Base-by-base conservation (phyloP, 2,329 filamentous ascomycete species). In the Ceratocystis diversiconidia region DNA sequence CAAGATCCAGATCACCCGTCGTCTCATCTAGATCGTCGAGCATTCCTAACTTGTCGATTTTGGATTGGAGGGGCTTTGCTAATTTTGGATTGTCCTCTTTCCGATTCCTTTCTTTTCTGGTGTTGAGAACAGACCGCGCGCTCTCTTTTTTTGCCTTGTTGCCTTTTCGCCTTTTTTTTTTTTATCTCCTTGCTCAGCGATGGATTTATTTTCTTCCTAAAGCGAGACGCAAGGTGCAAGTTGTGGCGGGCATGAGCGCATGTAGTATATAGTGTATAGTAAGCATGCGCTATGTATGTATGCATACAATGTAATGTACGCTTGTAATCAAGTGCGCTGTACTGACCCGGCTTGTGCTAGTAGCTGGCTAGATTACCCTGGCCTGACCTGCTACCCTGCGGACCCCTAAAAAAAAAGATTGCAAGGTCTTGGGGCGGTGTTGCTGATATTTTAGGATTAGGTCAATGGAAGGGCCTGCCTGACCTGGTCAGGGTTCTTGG, bases 151-250 rank as follows among this genome's bases (percentile, higher is more conserved):
- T 52, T 8, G 48, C 19, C 48, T 28, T 52, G 48, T 10, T 52
- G 19, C 25, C 25, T 41, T 41, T 12, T 41, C 36, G 19, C 3
- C 36, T 10, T 41, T 25, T 41, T 52, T 52, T 52, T 28, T 28
- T 28, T 5, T 1, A 6, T 41, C 36, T 41, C 36, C 36, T 41
- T 52, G 48, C 15, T 7, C 5, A 2, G 32, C 28, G n/a, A 17
- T 30, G 52, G 28, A 59, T 59, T 59, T 59, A 3, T 36, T n/a
- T 12, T 17, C 28, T 59, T 59, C 52, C 52, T 59, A 59, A n/a
- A 59, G 52, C 52, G 52, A 59, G 52, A 59, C 28, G 52, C 52
- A 59, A 36, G 52, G 52, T 36, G 52, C 52, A 59, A 59, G 52
- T 25, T 59, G 52, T n/a, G 32, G 25, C 32, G 12, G 28, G 25